phyloP scores from a whole-genome alignment of 1,139 yeast genomes.

The Protomyces inouyei region DNA sequence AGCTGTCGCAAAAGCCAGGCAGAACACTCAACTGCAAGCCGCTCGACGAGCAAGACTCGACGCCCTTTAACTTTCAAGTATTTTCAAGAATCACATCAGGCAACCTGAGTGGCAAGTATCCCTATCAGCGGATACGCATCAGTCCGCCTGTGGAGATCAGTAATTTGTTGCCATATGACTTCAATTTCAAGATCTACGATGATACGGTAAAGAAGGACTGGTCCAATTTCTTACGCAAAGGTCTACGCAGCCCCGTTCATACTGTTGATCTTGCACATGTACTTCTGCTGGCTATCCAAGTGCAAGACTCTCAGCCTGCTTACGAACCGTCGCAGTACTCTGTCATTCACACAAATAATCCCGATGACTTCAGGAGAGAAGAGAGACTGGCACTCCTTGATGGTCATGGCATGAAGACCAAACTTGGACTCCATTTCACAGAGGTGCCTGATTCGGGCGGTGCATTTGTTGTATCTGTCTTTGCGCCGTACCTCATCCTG shows the following conservation, averaged over 20 bases:
- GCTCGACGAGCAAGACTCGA: constrained; percentile 38
- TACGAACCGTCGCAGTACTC: constrained; percentile 67
- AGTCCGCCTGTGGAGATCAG: constrained; percentile 86
- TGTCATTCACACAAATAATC: constrained; percentile 56
- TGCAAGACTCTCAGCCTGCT: constrained; percentile 50
- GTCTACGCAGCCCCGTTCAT: constrained; percentile 68
- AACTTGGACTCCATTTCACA: constrained; percentile 58
- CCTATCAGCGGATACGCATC: constrained; percentile 71
- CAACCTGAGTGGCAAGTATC: constrained; percentile 49
- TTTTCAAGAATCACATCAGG: constrained; percentile 59
- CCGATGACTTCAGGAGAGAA: constrained; percentile 56
- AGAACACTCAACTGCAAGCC: constrained; percentile 59
- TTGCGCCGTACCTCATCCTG: constrained; percentile 75
- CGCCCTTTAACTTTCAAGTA: constrained; percentile 64
- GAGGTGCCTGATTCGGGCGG: constrained; percentile 37
- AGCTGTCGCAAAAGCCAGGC: constrained; percentile 47
- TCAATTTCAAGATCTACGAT: constrained; percentile 71
- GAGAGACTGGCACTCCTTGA: constrained; percentile 47
- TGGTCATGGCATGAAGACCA: constrained; percentile 62
- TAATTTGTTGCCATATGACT: constrained; percentile 77
- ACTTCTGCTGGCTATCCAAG: constrained; percentile 66
- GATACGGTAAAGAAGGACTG: constrained; percentile 68
- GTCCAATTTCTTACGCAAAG: constrained; percentile 58
- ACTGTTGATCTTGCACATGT: constrained; percentile 70
- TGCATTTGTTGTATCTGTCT: constrained; percentile 51